A percentile compares a stretch with the other conserved stretches of the same genome.
Evolutionary conservation across 257 asterid species (phyloP).

Genomic region (Craterostigma plantagineum): DNA sequence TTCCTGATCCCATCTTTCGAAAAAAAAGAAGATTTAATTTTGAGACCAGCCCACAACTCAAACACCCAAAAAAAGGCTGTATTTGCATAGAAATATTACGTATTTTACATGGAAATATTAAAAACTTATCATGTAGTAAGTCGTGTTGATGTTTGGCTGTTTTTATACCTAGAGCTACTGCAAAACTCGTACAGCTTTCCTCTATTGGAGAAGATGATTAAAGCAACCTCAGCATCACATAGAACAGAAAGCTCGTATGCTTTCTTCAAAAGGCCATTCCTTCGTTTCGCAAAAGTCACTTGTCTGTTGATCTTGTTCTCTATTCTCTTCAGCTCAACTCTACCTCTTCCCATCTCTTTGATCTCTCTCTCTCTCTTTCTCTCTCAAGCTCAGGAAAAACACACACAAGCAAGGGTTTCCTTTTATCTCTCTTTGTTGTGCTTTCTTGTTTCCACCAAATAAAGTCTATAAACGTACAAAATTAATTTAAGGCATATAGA

Average conservation of each 20-base stretch:
- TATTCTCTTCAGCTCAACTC: slow-evolving; percentile 84
- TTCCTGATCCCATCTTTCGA: slow-evolving; percentile 1
- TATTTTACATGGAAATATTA: too few relatives aligned
- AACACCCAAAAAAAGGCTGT: slow-evolving; percentile 9
- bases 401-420: slow-evolving; percentile 5
- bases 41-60: slow-evolving; percentile 18
- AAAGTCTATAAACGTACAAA: slow-evolving; percentile 4
- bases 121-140: neutral
- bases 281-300: slow-evolving; percentile 86
- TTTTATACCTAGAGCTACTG: slow-evolving; percentile 89
- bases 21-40: slow-evolving; percentile 15
- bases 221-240: slow-evolving; percentile 89
- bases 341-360: slow-evolving; percentile 60
- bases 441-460: slow-evolving; percentile 11
- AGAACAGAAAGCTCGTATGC: slow-evolving; percentile 94
- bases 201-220: slow-evolving; percentile 98
- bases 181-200: slow-evolving; percentile 97
- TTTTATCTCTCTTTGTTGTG: slow-evolving; percentile 5
- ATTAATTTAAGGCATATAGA: slow-evolving; percentile 1
- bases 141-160: slow-evolving; percentile 11
- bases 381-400: slow-evolving; percentile 9
- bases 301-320: slow-evolving; percentile 96
- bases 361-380: slow-evolving; percentile 11
- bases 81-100: too few relatives aligned
- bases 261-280: slow-evolving; percentile 90